Conservation (phyloP, 371 early-diverging fungal genomes). For the Mucor plumbeus region DNA sequence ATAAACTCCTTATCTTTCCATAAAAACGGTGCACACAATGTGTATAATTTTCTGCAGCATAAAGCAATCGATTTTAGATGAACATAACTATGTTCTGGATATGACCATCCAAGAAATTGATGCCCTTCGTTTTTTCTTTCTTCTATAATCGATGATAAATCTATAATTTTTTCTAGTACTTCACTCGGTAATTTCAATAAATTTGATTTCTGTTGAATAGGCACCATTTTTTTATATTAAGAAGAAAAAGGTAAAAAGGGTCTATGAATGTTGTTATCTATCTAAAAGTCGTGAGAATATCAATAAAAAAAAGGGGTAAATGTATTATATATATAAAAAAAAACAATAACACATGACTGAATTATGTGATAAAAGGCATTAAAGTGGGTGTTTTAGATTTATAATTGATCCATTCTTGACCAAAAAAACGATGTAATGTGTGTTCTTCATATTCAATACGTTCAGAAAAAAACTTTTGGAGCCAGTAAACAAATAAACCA, state of each 20-base stretch:
- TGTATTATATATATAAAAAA: too few species aligned
- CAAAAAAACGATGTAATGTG: slow-evolving; percentile 77
- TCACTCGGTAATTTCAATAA: slow-evolving; percentile 45
- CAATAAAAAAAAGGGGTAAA: not conserved
- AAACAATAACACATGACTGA: not conserved
- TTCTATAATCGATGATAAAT: slow-evolving; percentile 22
- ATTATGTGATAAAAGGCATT: slow-evolving; percentile 48
- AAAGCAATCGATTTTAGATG: slow-evolving; percentile 44
- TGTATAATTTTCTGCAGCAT: slow-evolving; percentile 42
- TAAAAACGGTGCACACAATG: slow-evolving; percentile 45
- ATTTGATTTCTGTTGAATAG: not conserved
- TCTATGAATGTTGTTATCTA: slow-evolving; percentile 2
- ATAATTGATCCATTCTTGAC: slow-evolving; percentile 62
- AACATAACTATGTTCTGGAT: slow-evolving; percentile 42
- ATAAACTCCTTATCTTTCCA: slow-evolving; percentile 59
- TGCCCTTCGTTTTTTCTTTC: slow-evolving; percentile 21
- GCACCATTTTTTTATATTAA: slow-evolving; percentile 4
- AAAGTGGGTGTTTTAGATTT: slow-evolving; percentile 47
- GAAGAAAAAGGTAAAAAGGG: slow-evolving; percentile 1
- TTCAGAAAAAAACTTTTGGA: slow-evolving; percentile 74
- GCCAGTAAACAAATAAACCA: slow-evolving; percentile 62
- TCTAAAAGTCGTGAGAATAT: slow-evolving; percentile 3
- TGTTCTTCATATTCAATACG: slow-evolving; percentile 82
- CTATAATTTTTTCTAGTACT: slow-evolving; percentile 41
- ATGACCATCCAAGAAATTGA: slow-evolving; percentile 47